phyloP scores from a whole-genome alignment of 2,329 filamentous ascomycete species.

The Cladosporium sp. region DNA sequence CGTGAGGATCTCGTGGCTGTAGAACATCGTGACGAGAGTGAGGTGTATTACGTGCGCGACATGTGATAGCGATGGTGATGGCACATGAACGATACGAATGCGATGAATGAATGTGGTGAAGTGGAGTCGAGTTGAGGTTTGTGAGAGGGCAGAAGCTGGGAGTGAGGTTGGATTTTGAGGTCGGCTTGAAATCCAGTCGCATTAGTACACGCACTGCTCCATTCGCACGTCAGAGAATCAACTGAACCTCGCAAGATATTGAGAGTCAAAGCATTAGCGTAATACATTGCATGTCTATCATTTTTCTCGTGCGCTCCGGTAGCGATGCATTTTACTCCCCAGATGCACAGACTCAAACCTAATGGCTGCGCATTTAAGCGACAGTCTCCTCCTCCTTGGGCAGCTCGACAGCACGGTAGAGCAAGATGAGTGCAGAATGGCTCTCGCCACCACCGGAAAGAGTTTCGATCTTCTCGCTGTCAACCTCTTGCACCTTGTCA shows the following conservation, averaged over 20 bases:
- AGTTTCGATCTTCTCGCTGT: slow-evolving; percentile 82
- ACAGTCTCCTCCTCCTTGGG: slow-evolving; percentile 34
- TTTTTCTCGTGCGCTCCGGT: slow-evolving; percentile 4
- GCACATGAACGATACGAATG: background rate
- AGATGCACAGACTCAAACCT: too few species aligned
- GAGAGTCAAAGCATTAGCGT: background rate
- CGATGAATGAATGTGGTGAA: background rate
- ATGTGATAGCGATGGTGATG: background rate
- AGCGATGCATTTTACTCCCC: background rate
- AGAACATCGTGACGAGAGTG: slow-evolving; percentile 64
- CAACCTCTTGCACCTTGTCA: slow-evolving; percentile 90
- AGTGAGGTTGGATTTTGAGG: background rate
- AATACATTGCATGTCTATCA: slow-evolving; percentile 11
- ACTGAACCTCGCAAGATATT: background rate
- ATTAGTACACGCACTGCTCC: too few species aligned
- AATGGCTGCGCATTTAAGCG: background rate
- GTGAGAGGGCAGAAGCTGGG: background rate
- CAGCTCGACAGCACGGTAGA: slow-evolving; percentile 71
- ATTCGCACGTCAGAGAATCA: too few species aligned
- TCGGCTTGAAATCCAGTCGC: too few species aligned
- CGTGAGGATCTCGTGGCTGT: slow-evolving; percentile 87
- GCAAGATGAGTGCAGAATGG: slow-evolving; percentile 74
- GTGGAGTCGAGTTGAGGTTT: background rate
- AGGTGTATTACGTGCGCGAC: background rate
- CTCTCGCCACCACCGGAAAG: slow-evolving; percentile 79